Base-by-base conservation (phyloP, 2,329 filamentous ascomycete genomes). In the Aspergillus sp. region DNA sequence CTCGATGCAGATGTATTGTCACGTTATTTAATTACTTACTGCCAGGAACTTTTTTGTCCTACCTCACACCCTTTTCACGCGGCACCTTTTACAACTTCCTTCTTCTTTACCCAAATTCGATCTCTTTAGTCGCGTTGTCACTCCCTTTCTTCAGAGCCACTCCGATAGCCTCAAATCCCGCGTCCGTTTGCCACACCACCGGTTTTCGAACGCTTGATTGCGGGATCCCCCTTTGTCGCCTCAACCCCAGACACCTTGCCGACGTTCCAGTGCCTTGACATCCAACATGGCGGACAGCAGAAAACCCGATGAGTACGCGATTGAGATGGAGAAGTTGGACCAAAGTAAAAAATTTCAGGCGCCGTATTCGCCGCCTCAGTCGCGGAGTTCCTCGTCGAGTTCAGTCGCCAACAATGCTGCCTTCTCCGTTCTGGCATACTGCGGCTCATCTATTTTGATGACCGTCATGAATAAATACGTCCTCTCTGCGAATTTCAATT, bases 381-480 rank as follows among this genome's bases (percentile, higher is more conserved):
- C 70, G 61, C 72, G 69, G 77, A 66, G 64, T 50, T 61, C 68
- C 33, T 59, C 68, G 51, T 62, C 77, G 44, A 75, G 74, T 58
- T 74, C 80, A 67, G 73, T 91, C 62, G 84, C 88, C 68, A 91
- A 92, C 77, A 95, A 86, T 75, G 90, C 92, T 15, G 80, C 85
- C 46, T 74, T 95, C 48, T 92, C 93, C 21, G 90, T 99, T 68
- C 73, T 96, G 64, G 86, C 90, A 49, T 99, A 99, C 82, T 99
- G 95, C 77, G 82, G 90, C 69, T 91, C 93, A 53, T 97, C 93
- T n/a, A 99, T 99, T 73, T 85, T 93, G 75, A 99, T 99, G 95
- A 99, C 95, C 7, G 90, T 97, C n/a, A 95, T 96, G 75, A 99
- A 99, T 81, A 99, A 99, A 83, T 99, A 96, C 75, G 93, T 97